Base-by-base conservation (phyloP, 169 alveolate species). In the Cryptosporidium baileyi region DNA sequence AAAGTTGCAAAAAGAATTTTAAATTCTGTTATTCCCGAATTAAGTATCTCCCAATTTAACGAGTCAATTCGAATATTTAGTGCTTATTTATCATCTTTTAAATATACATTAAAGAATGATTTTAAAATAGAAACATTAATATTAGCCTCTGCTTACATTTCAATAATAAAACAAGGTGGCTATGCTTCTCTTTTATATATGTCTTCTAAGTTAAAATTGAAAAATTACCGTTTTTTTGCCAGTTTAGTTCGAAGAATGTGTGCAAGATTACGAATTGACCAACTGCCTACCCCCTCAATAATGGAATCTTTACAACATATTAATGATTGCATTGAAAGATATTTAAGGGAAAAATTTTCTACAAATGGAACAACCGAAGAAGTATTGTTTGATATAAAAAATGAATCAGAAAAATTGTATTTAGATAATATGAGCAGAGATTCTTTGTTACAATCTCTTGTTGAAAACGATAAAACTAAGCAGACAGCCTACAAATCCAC, bases 101-200 rank as follows among this genome's bases (percentile, higher is more conserved):
- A 51, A 30, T 44, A 51, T 17, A 32, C 61, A 1, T 62, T 62
- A 28, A 65, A 34, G 34, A 17, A 8, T 30, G 54, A n/a, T 11
- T 8, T 28, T 17, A 65, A 32, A 51, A 28, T 65, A 19, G 81
- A 65, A 32, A n/a, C 62, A 13, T 15, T 65, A n/a, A 38, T 47
- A 45, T 30, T 26, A 5, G 81, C 81, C 13, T 65, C 63, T 7
- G 61, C 81, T 0, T 65, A 65, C 6, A 65, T 65, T 15, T 65
- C 81, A 1, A 62, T 47, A 30, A 65, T 61, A 51, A 65, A 36
- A n/a, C 63, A 65, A 9, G 63, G 81, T 26, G 81, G 61, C n/a
- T 65, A 47, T 38, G 62, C 47, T 47, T 65, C 81, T 15, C 28
- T 65, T 8, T 60, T 65, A 1, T 22, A 65, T 36, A 30, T 65